Evolutionary conservation across 495 filamentous ascomycete genomes (phyloP).

Genomic region (Xylaria sp.): DNA sequence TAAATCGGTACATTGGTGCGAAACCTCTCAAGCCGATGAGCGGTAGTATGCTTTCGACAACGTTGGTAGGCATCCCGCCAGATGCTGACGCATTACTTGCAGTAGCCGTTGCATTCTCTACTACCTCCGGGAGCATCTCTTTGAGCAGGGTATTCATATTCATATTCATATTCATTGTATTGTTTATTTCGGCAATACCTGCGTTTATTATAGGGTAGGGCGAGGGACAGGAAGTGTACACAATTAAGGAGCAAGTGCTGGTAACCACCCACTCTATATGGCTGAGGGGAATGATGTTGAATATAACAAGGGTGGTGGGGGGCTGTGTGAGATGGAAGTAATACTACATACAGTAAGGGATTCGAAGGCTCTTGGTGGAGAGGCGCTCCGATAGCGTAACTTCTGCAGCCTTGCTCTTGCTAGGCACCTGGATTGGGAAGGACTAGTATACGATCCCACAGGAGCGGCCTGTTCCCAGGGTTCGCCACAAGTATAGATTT

Average conservation of each 20-base stretch:
- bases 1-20: constrained; percentile 33
- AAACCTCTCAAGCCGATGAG: constrained; percentile 35
- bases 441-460: neutral
- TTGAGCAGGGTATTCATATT: constrained; percentile 13
- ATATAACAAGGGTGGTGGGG: neutral
- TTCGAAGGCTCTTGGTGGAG: neutral
- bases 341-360: neutral
- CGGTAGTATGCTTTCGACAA: constrained; percentile 40
- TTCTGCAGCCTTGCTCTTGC: neutral
- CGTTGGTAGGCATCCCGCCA: constrained; percentile 23
- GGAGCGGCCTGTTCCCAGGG: neutral
- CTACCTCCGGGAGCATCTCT: constrained; percentile 14
- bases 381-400: neutral
- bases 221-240: neutral
- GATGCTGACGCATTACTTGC: constrained; percentile 6
- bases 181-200: neutral
- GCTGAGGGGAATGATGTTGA: neutral
- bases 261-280: too few relatives aligned
- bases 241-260: neutral
- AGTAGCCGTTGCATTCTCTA: constrained; percentile 15
- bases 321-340: neutral
- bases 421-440: neutral
- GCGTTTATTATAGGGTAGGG: neutral
- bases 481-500: neutral
- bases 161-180: constrained; percentile 19